Conservation (phyloP, 2,329 filamentous ascomycete species). For the Didymella arachidicola region DNA sequence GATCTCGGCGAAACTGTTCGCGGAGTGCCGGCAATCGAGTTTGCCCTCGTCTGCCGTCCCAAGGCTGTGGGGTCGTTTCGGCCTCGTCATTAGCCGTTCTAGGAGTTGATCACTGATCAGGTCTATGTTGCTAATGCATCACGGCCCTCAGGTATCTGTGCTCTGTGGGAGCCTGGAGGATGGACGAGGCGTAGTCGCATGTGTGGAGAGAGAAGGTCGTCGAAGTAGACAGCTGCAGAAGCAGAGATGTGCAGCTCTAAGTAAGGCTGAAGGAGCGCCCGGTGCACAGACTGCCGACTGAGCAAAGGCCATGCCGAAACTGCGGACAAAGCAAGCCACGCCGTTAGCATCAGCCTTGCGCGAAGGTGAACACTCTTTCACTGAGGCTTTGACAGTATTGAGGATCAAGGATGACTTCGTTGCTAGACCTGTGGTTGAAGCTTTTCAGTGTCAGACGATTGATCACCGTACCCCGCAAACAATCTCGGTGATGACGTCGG, state of each 20-base stretch:
- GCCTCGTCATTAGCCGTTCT: not conserved
- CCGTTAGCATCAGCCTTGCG: not conserved
- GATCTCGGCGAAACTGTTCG: constrained; percentile 16
- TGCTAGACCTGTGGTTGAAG: not conserved
- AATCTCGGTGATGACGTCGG: not conserved
- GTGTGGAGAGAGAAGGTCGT: not conserved
- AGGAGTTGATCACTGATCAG: not conserved
- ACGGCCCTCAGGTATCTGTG: not conserved
- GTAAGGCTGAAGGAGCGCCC: constrained; percentile 2
- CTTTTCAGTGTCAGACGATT: not conserved
- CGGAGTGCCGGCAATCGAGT: constrained; percentile 10
- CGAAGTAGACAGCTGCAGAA: constrained; percentile 4
- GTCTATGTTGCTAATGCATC: not conserved
- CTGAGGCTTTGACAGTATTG: not conserved
- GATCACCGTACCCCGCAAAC: not conserved
- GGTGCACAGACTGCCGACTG: not conserved
- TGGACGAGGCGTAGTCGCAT: not conserved
- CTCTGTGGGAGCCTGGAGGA: not conserved
- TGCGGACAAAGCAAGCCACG: not conserved
- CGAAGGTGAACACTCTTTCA: not conserved
- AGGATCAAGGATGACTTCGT: not conserved
- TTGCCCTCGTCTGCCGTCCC: constrained; percentile 9
- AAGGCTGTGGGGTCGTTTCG: constrained; percentile 1
- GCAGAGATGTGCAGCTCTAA: not conserved
- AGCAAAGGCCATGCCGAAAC: not conserved